Conservation (phyloP, 345 rosid species). For the Gossypium ekmanianum region DNA sequence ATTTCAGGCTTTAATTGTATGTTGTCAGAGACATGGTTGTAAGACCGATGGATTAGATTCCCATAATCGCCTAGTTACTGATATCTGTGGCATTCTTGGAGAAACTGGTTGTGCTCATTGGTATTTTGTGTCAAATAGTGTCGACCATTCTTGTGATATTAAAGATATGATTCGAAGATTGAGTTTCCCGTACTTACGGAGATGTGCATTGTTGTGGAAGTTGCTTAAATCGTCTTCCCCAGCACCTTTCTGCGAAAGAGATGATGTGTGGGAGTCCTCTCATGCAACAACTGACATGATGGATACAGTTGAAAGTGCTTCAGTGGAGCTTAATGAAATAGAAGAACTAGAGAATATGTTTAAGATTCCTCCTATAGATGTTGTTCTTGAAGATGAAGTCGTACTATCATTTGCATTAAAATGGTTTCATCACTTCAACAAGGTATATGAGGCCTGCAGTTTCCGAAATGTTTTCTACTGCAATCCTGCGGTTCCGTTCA, state of each 20-base stretch:
- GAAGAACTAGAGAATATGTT: slow-evolving; percentile 67
- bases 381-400: slow-evolving; percentile 49
- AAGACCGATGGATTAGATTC: slow-evolving; percentile 28
- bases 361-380: slow-evolving; percentile 62
- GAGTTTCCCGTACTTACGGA: slow-evolving; percentile 82
- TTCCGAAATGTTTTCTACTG: slow-evolving; percentile 34
- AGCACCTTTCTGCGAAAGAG: slow-evolving; percentile 48
- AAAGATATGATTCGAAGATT: slow-evolving; percentile 48
- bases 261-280: slow-evolving; percentile 33
- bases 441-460: slow-evolving; percentile 34
- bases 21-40: slow-evolving; percentile 31
- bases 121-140: slow-evolving; percentile 48
- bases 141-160: slow-evolving; percentile 46
- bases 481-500: slow-evolving; percentile 70
- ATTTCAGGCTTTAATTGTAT: slow-evolving; percentile 67
- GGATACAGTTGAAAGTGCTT: slow-evolving; percentile 31
- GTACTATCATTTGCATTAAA: slow-evolving; percentile 45
- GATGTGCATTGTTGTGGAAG: slow-evolving; percentile 89
- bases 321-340: slow-evolving; percentile 53
- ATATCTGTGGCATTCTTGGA: slow-evolving; percentile 46
- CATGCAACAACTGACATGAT: slow-evolving; percentile 30
- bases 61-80: slow-evolving; percentile 47
- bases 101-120: slow-evolving; percentile 43
- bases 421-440: slow-evolving; percentile 69
- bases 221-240: slow-evolving; percentile 52